Base-by-base conservation (phyloP, 2,329 filamentous ascomycete species). In the Cladophialophora bantiana region DNA sequence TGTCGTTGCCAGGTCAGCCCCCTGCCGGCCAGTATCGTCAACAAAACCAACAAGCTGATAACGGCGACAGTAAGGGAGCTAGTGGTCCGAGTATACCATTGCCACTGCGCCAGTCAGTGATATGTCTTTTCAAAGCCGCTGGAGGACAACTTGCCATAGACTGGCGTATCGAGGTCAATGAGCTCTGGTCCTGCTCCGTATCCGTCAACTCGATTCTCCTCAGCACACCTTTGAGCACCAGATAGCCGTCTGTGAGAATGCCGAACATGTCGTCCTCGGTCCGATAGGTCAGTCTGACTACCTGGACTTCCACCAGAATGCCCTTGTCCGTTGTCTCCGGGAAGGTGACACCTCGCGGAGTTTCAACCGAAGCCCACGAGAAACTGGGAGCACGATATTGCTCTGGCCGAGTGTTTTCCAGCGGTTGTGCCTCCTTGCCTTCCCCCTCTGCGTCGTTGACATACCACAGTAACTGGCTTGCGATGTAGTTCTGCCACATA, bases 311-410 rank as follows among this genome's bases (percentile, higher is more conserved):
- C 5, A 67, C 38, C 34, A 67, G 35, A 32, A 64, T 53, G 20
- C 48, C 38, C n/a, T 34, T 12, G 61, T 64, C 54, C 3, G 36
- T 67, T 6, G 52, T 59, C 59, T 67, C 60, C 38, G 60, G 26
- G 18, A 64, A 58, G 9, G 60, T 64, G 35, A 64, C 53, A 26
- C 60, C 53, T 9, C 65, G 40, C 3, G 48, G 7, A 3, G 59
- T 66, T 38, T 66, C 66, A 12, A 68, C 50, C 10, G 64, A 63
- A 9, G 64, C 66, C 66, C 66, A 68, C 7, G 53, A 63, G 12
- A 38, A 67, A 2, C n/a, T 34, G 15, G 66, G 66, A 12, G 66
- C 66, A 34, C 64, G 53, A 31, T 67, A 68, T 7, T 26, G 15
- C 32, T 31, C 45, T 15, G 65, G 65, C 13, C 61, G 20, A 13